Evolutionary conservation across 2,329 filamentous ascomycete species (phyloP), one percentile per base, ranked within the genome.

Genomic region (Alternaria ventricosa): DNA sequence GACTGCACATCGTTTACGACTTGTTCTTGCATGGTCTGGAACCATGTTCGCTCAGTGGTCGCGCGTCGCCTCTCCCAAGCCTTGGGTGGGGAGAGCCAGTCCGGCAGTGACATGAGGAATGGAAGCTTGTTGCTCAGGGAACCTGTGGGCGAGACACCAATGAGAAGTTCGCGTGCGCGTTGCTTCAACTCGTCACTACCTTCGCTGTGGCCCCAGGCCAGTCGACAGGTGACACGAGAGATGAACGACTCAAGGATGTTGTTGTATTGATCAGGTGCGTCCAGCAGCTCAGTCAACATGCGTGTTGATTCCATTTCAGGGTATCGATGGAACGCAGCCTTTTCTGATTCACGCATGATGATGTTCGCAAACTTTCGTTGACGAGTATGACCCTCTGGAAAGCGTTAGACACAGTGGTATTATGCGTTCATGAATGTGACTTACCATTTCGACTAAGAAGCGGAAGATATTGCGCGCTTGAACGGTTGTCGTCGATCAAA

Each of bases 151-250:
- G 81, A 83, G 2, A 84, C 82, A 22, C 80, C 80, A 54, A 83
- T 80, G 13, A 84, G 75, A 13, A 84, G 78, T 63, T 84, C 82
- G 44, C 81, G 79, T 5, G 82, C 82, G 47, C 82, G 77, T 65
- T 84, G 82, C 61, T 84, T 84, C 49, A 84, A 77, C 60, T 84
- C 82, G 44, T 84, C 82, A 30, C 80, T 81, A 9, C 79, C 80
- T 56, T 81, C 78, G 54, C 80, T 76, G 57, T 80, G 82, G 10
- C 82, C 82, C 82, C 82, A 84, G 15, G 82, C 82, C 9, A 84
- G 73, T 28, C 82, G 78, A 56, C 80, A 82, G n/a, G 82, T 84
- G n/a, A 84, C 79, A 15, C 82, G 78, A 13, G 82, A 75, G 43
- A 83, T 80, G 72, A 80, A 84, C 0, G 81, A 83, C 61, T 84